Conservation (phyloP, 495 filamentous ascomycete genomes). For the Penicillium riverlandense region DNA sequence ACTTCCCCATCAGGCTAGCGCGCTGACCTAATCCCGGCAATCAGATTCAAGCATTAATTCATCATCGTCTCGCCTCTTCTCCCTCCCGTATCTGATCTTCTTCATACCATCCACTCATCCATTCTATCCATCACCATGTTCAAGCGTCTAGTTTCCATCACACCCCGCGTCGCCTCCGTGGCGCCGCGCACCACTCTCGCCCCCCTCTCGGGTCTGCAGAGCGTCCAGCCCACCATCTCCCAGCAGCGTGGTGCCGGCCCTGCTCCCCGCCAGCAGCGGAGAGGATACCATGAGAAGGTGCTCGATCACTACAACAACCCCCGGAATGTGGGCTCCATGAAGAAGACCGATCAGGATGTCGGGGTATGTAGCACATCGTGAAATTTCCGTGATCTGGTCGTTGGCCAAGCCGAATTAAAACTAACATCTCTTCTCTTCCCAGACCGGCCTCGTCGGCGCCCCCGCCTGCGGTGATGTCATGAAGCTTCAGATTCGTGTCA, state of each 20-base stretch:
- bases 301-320: constrained; percentile 92
- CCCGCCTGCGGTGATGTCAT: constrained; percentile 89
- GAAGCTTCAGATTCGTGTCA: constrained; percentile 97
- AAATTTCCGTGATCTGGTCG: too few relatives aligned
- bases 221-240: constrained; percentile 22
- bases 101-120: too few relatives aligned
- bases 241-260: constrained; percentile 15
- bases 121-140: constrained; percentile 35
- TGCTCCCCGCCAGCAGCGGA: constrained; percentile 25
- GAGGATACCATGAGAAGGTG: constrained; percentile 64
- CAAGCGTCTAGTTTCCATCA: constrained; percentile 42
- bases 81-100: too few relatives aligned
- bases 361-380: constrained; percentile 29
- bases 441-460: constrained; percentile 91
- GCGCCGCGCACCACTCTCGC: constrained; percentile 38
- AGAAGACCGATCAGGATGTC: constrained; percentile 79
- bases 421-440: too few relatives aligned
- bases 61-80: too few relatives aligned
- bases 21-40: too few relatives aligned
- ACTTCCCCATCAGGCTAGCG: too few relatives aligned
- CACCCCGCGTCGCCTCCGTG: constrained; percentile 40
- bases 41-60: too few relatives aligned
- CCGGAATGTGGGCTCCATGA: constrained; percentile 89
- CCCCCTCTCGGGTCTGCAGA: constrained; percentile 24
- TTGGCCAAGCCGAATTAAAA: too few relatives aligned